Evolutionary conservation across 108 stramenopile species (phyloP).

Genomic region (Pseudonitzschia multiseries): DNA sequence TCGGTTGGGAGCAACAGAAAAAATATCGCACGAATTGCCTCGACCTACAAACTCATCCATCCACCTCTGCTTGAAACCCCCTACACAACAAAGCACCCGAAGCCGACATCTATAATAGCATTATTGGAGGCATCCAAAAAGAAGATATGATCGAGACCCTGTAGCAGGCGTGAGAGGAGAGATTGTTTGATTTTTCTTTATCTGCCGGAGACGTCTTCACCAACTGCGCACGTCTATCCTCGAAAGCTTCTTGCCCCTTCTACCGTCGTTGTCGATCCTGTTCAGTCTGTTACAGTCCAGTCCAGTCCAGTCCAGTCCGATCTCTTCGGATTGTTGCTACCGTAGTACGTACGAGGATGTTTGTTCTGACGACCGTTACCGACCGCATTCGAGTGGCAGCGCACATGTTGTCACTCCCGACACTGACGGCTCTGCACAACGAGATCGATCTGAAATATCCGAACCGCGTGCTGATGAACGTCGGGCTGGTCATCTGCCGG

Average conservation of each 20-base stretch:
- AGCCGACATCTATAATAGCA: background rate
- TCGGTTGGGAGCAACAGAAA: too few species aligned
- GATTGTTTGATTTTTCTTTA: background rate
- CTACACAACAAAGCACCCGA: background rate
- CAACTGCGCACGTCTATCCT: background rate
- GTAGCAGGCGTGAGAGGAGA: slow-evolving; percentile 11
- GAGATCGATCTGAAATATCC: slow-evolving; percentile 83
- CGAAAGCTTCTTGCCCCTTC: background rate
- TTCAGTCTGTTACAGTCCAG: too few species aligned
- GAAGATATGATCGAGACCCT: slow-evolving; percentile 7
- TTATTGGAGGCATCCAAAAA: background rate
- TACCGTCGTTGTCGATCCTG: background rate
- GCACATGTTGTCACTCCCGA: slow-evolving; percentile 57
- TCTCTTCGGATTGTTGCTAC: background rate
- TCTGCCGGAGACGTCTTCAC: background rate
- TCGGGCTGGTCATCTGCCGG: slow-evolving; percentile 79
- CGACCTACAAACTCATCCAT: too few species aligned
- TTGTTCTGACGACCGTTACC: slow-evolving; percentile 65
- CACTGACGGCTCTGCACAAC: slow-evolving; percentile 54
- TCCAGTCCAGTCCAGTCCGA: background rate
- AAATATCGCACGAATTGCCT: too few species aligned
- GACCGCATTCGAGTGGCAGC: slow-evolving; percentile 80
- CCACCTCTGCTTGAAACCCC: too few species aligned
- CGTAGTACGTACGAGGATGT: slow-evolving; percentile 40
- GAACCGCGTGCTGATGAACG: slow-evolving; percentile 80